phyloP scores from a whole-genome alignment of 805 yeast species.

The Nakazawaea ambrosiae region DNA sequence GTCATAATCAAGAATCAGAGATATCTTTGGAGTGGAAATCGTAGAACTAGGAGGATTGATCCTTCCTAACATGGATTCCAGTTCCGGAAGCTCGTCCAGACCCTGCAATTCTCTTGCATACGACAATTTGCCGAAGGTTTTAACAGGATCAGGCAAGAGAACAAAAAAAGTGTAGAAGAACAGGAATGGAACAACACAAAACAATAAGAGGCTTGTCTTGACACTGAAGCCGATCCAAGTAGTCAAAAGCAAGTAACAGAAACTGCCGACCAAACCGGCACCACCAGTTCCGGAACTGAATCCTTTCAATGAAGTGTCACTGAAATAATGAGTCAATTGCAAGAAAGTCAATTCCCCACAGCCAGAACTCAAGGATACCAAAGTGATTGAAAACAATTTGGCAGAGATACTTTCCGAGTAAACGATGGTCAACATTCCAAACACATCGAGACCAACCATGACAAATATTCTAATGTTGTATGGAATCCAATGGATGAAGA shows the following conservation, averaged over 20 bases:
- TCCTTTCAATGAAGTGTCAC: constrained; percentile 59
- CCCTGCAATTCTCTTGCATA: not conserved
- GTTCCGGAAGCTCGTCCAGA: no score
- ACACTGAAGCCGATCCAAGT: constrained; percentile 57
- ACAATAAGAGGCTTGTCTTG: constrained; percentile 45
- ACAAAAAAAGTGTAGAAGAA: constrained; percentile 21
- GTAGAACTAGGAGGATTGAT: not conserved
- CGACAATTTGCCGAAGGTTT: not conserved
- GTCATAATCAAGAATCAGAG: no score
- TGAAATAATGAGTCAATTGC: constrained; percentile 77
- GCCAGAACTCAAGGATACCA: constrained; percentile 84
- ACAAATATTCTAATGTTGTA: constrained; percentile 48
- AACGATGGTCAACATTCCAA: constrained; percentile 73
- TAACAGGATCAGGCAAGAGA: constrained; percentile 18
- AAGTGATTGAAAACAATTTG: constrained; percentile 58
- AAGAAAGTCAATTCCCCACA: constrained; percentile 86
- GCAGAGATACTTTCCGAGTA: constrained; percentile 26
- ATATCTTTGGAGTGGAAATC: not conserved
- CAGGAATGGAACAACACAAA: constrained; percentile 31
- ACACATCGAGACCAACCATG: constrained; percentile 50
- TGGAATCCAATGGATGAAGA: constrained; percentile 60
- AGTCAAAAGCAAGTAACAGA: constrained; percentile 62
- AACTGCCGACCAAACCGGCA: constrained; percentile 86
- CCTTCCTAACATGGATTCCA: not conserved
- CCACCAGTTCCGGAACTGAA: constrained; percentile 96